phyloP scores from a whole-genome alignment of 2,329 filamentous ascomycete species.

The Colletotrichum filicis region DNA sequence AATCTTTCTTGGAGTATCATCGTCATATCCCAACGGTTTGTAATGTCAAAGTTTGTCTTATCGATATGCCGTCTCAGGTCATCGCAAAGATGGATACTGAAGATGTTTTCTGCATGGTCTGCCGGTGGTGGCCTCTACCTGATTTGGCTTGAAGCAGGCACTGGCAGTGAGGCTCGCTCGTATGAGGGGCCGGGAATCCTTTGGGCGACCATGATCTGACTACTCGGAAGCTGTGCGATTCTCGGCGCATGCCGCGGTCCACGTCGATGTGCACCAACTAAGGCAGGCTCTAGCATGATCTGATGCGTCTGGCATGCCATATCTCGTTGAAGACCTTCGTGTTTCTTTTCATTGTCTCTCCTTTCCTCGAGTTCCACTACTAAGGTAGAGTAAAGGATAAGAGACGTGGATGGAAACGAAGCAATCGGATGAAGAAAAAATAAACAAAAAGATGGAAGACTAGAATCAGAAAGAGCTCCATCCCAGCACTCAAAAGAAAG shows the following conservation, averaged over 20 bases:
- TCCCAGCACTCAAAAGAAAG: background rate
- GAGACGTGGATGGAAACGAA: too few relatives aligned
- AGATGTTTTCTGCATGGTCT: background rate
- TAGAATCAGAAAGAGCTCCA: constrained; percentile 26
- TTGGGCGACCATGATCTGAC: background rate
- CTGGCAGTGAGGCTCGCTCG: background rate
- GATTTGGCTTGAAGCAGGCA: background rate
- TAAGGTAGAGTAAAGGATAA: too few relatives aligned
- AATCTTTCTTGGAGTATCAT: background rate
- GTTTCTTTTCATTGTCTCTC: background rate
- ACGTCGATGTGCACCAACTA: background rate
- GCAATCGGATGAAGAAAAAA: too few relatives aligned
- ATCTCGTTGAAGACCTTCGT: background rate
- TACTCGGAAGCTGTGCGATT: background rate
- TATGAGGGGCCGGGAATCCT: background rate
- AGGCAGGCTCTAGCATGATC: too few relatives aligned
- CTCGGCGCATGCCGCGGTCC: background rate
- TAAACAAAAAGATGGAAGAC: background rate
- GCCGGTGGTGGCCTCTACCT: background rate
- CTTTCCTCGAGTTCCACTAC: background rate
- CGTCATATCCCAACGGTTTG: constrained; percentile 4
- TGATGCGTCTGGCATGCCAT: background rate
- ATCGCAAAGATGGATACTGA: background rate
- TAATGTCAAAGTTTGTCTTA: background rate
- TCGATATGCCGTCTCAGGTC: background rate